Conservation (phyloP, 805 yeast genomes). For the Candida tibetensis region DNA sequence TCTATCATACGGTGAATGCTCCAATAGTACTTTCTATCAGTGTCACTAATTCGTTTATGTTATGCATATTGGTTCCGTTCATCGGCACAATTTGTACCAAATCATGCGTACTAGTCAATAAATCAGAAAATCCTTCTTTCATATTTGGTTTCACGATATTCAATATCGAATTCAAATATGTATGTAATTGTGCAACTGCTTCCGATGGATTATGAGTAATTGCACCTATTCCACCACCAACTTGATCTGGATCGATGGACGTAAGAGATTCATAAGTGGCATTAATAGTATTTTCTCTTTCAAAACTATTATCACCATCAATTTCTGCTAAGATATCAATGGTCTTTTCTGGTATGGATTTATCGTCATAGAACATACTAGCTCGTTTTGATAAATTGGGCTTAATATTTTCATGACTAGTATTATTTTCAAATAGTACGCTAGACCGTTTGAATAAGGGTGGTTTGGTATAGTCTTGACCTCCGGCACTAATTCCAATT, state of each 20-base stretch:
- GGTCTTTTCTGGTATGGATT: not conserved
- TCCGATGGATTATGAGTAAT: conserved; percentile 11
- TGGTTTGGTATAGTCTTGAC: not conserved
- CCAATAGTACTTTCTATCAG: conserved; percentile 18
- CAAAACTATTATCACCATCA: conserved; percentile 2
- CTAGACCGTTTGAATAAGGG: too few species aligned
- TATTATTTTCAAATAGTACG: too few species aligned
- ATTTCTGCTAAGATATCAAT: not conserved
- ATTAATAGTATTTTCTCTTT: conserved; percentile 11
- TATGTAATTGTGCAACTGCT: conserved; percentile 13
- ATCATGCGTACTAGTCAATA: conserved; percentile 13
- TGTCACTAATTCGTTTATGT: conserved; percentile 16
- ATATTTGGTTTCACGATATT: conserved; percentile 9
- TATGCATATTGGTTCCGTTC: conserved; percentile 10
- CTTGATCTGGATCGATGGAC: conserved; percentile 4
- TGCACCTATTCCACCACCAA: not conserved
- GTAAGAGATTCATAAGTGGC: conserved; percentile 16
- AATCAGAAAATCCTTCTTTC: conserved; percentile 12
- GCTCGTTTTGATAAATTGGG: not conserved
- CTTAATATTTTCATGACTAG: not conserved
- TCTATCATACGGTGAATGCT: conserved; percentile 7
- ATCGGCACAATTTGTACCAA: conserved; percentile 13
- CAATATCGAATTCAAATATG: conserved; percentile 14
- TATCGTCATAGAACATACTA: not conserved
- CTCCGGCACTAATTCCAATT: not conserved